These are phyloP conservation scores for Elsinoe necatrix DNA, from an alignment of 2,329 filamentous ascomycete genomes.

Conservation along the genomic window DNA sequence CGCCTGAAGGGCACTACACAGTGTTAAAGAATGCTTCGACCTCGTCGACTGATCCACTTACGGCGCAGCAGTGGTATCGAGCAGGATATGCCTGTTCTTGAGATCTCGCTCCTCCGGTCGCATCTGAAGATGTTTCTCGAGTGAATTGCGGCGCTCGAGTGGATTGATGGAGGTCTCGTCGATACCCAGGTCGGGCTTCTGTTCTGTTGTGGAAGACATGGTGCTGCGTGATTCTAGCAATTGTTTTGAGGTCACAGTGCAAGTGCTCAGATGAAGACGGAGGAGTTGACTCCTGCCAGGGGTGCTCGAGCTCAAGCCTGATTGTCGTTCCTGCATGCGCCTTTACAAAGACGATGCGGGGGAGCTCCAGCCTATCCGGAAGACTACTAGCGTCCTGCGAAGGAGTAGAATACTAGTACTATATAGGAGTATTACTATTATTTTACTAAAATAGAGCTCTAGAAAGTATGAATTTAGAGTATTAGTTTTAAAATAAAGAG, in stretches of 20 bases:
- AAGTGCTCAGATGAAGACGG: neutral
- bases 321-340: conserved; percentile 8
- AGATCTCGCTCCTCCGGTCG: conserved; percentile 51
- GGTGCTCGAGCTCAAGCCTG: conserved; percentile 2
- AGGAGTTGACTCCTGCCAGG: conserved; percentile 1
- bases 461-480: too few species aligned
- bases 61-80: conserved; percentile 60
- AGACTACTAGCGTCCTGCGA: too few species aligned
- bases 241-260: neutral
- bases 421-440: too few species aligned
- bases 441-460: too few species aligned
- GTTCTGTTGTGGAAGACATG: conserved; percentile 7
- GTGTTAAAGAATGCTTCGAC: neutral
- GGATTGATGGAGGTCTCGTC: conserved; percentile 17
- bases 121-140: conserved; percentile 41
- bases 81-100: conserved; percentile 59
- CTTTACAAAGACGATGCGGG: neutral
- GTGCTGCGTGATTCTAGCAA: neutral
- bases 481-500: too few species aligned
- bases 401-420: too few species aligned
- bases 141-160: conserved; percentile 24
- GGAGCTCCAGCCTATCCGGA: neutral
- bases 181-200: conserved; percentile 2
- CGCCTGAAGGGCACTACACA: conserved; percentile 48
- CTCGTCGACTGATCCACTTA: conserved; percentile 33